Base-by-base conservation (phyloP, 2,329 filamentous ascomycete genomes). In the Colletotrichum tofieldiae region DNA sequence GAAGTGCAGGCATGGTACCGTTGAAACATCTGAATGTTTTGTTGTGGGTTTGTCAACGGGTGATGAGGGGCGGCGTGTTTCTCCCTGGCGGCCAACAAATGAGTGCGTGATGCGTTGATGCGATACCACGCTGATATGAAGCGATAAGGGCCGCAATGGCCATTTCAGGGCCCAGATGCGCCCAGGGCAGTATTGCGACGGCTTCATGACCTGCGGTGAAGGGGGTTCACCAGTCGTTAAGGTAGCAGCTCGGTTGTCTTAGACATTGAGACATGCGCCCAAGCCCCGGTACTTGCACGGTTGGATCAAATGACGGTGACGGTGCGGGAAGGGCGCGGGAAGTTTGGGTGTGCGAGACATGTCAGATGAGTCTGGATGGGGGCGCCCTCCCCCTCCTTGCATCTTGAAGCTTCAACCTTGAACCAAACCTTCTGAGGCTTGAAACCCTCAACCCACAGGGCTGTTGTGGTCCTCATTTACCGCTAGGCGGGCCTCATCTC, bases 281-380 rank as follows among this genome's bases (percentile, higher is more conserved):
- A 54, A 26, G 52, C 52, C 58, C 69, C 49, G 69, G 45, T 35
- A 54, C 59, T 72, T 55, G 65, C 32, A 54, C 7, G 65, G 52
- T 55, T 49, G 65, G 65, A 65, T 70, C 70, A 72, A 72, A 69
- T 69, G 70, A 72, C 70, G 70, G 66, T 65, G 70, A 70, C 65
- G 65, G 35, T 64, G 59, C 69, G 70, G 70, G 59, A 61, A 49
- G 47, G 54, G 32, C 39, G 54, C 70, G 70, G 70, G 60, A 70
- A 18, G 65, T 60, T 64, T 72, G 60, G 70, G 59, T 60, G 70
- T 60, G 47, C 26, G 37, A 41, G 62, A 66, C 62, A 59, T 70
- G 62, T 70, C 67, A 70, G 62, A 70, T 66, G 54, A 62, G 56
- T 41, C 55, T 37, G 49, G 65, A 51, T 52, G 45, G 55, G 45